Percentiles rank a stretch among this genome's conserved stretches.
These are phyloP conservation scores for Beauveria bassiana DNA, from an alignment of 2,329 filamentous ascomycete genomes.

Conservation along the genomic window DNA sequence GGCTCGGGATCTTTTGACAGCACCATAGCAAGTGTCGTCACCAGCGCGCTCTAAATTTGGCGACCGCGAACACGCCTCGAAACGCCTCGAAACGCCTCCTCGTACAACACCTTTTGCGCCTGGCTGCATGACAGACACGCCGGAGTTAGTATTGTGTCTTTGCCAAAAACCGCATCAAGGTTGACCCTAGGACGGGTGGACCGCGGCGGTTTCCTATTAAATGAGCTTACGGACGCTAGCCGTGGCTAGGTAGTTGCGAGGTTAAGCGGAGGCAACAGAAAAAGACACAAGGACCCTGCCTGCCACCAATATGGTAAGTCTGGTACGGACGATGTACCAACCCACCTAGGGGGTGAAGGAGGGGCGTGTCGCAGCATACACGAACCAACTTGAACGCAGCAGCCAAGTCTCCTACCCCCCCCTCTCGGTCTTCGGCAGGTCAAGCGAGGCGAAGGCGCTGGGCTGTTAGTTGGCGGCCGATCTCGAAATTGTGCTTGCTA, in stretches of 20 bases:
- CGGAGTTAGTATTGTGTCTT: slow-evolving; percentile 6
- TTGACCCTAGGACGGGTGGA: neutral
- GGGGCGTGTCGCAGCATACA: neutral
- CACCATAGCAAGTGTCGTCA: neutral
- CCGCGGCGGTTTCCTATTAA: slow-evolving; percentile 1
- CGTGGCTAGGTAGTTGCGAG: slow-evolving; percentile 3
- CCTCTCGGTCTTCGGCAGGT: slow-evolving; percentile 8
- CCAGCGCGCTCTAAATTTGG: neutral
- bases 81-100: neutral
- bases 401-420: neutral
- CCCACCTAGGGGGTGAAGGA: neutral
- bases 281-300: neutral
- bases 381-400: neutral
- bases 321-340: no score
- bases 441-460: slow-evolving; percentile 10
- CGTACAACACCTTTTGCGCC: slow-evolving; percentile 2
- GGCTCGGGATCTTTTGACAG: neutral
- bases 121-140: neutral
- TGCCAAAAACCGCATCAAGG: slow-evolving; percentile 1
- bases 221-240: neutral
- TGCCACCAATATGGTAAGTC: neutral
- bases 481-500: slow-evolving; percentile 5
- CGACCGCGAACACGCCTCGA: neutral
- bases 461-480: slow-evolving; percentile 9
- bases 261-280: slow-evolving; percentile 7